These are phyloP conservation scores for Thermochaetoides dissita DNA, from an alignment of 2,329 filamentous ascomycete genomes.

Conservation along the genomic window DNA sequence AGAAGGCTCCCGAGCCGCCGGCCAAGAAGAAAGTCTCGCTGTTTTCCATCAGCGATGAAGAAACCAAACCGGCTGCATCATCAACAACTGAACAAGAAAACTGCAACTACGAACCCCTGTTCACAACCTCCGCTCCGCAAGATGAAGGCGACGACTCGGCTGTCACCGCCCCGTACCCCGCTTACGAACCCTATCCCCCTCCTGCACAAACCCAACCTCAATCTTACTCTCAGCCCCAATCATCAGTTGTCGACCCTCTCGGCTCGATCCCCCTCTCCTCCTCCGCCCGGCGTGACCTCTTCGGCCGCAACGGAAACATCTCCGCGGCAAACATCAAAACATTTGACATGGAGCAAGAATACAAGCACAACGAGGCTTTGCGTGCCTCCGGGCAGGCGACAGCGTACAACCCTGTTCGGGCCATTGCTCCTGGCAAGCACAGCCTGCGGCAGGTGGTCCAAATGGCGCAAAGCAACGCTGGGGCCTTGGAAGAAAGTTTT, in stretches of 20 bases:
- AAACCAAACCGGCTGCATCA: constrained; percentile 14
- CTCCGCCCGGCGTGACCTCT: constrained; percentile 66
- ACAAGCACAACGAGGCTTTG: constrained; percentile 67
- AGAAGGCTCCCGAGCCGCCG: constrained; percentile 5
- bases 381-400: constrained; percentile 57
- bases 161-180: constrained; percentile 14
- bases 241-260: constrained; percentile 51
- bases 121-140: constrained; percentile 11
- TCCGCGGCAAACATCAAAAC: constrained; percentile 54
- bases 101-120: constrained; percentile 28
- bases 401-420: constrained; percentile 67
- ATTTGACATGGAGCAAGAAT: constrained; percentile 83
- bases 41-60: constrained; percentile 48
- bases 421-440: constrained; percentile 78
- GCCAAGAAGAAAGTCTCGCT: constrained; percentile 50
- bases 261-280: constrained; percentile 50
- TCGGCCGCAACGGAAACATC: constrained; percentile 47
- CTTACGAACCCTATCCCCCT: constrained; percentile 10
- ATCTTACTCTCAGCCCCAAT: constrained; percentile 4
- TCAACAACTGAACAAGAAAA: constrained; percentile 12
- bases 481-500: constrained; percentile 85
- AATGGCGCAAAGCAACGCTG: constrained; percentile 66
- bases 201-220: constrained; percentile 35
- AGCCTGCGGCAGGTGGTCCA: constrained; percentile 77
- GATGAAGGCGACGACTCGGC: constrained; percentile 19